Evolutionary conservation across 2,329 filamentous ascomycete species (phyloP), one percentile per base, ranked within the genome.

Genomic region (Didymella lethalis): DNA sequence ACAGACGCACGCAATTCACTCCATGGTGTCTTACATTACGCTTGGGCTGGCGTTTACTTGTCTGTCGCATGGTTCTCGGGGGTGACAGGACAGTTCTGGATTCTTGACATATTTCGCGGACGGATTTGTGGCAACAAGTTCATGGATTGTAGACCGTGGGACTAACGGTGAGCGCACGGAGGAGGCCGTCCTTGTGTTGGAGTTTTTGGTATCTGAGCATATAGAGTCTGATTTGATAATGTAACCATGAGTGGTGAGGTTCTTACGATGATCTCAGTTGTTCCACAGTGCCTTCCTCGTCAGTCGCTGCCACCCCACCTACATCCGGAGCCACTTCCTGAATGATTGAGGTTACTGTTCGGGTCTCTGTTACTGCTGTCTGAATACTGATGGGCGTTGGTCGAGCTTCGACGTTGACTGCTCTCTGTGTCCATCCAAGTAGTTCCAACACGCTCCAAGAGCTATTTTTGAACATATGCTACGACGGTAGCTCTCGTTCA

Each of bases 111-210:
- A 3, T n/a, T 57, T 5, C 48, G 41, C 3, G 48, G 48, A 12
- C 18, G 48, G 45, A 3, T 57, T 26, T 62, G 57, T 41, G 62
- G 56, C 48, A 62, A 62, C 36, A 62, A 64, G 47, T 46, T 60
- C 43, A n/a, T 28, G 43, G 14, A 57, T 31, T 64, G 62, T 56
- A 48, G 62, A 41, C 48, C 43, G 1, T 56, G 48, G 56, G 56
- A 51, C 14, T 54, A 23, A 20, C 7, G 2, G 2, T 18, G 34
- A 38, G 2, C 7, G 34, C 16, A 23, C 23, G 23, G 3, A 23
- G 23, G 23, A 23, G 23, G 23, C 23, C 23, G 3, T 23, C 23
- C 2, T 23, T 23, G 23, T 23, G 23, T 23, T 2, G 23, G 23
- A 23, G 23, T 23, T 23, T 23, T 23, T 23, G 23, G 3, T 23